Evolutionary conservation across 2,329 filamentous ascomycete genomes (phyloP), one percentile per base, ranked within the genome.

Genomic region (Hypoxylon sp.): DNA sequence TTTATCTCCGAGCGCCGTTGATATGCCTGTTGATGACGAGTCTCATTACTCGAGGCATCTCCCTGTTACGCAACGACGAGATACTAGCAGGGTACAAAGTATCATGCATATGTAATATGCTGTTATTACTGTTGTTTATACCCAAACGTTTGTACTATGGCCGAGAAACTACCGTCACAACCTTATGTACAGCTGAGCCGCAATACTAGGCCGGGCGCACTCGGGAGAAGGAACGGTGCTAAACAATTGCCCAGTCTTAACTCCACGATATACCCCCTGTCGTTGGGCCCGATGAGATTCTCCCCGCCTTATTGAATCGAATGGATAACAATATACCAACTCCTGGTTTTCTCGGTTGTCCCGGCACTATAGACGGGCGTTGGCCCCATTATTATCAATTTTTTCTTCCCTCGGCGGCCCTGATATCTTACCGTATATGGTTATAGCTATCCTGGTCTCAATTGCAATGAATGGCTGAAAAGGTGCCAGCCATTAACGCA

Each of bases 321-420:
- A 25, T 56, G 52, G 51, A 50, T 37, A 51, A 14, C 14, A 34
- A 51, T 41, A 50, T 41, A 43, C 12, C 23, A 37, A 8, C 11
- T 43, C 43, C 32, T 27, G n/a, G 21, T 51, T 45, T 9, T 27
- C 16, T 55, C 19, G 23, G 25, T 21, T 25, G 29, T 34, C 39
- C n/a, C 52, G n/a, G 27, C 59, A 45, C 34, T 27, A 45, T 25
- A 51, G 25, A 37, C 52, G 59, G 59, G 59, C 59, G 59, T 34
- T 27, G 39, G 23, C n/a, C 23, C 19, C 41, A 41, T 50, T 39
- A 2, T 34, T 30, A n/a, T n/a, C n/a, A n/a, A n/a, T n/a, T n/a
- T n/a, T n/a, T n/a, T n/a, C 39, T 53, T 21, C 25, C n/a, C 14
- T 25, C 19, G 12, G 11, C 32, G 34, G 5, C 50, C 11, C 32